Conservation (phyloP, 2,329 filamentous ascomycete species). For the Fusarium lyarnte region DNA sequence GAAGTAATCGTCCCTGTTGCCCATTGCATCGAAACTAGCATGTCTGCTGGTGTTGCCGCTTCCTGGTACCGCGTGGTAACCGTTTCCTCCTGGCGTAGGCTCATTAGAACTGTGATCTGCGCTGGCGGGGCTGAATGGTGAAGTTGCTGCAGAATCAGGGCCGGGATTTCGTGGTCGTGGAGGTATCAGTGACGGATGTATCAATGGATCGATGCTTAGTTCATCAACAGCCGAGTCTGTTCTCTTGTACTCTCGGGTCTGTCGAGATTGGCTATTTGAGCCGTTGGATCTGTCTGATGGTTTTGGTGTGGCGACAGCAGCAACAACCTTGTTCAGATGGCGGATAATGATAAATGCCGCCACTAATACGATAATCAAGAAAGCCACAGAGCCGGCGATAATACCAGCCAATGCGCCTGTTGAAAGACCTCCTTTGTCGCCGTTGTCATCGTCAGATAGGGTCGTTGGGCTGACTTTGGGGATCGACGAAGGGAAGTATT, state of each 20-base stretch:
- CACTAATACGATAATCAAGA: conserved; percentile 59
- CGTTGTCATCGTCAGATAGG: conserved; percentile 34
- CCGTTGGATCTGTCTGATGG: conserved; percentile 45
- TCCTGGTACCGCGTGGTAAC: conserved; percentile 37
- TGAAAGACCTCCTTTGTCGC: conserved; percentile 49
- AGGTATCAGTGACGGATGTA: conserved; percentile 52
- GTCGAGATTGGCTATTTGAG: conserved; percentile 44
- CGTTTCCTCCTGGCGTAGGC: conserved; percentile 39
- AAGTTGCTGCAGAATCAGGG: conserved; percentile 29
- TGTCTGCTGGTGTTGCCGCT: conserved; percentile 43
- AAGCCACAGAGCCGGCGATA: conserved; percentile 59
- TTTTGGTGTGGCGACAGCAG: conserved; percentile 50
- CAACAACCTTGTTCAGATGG: conserved; percentile 58
- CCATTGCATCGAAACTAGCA: conserved; percentile 43
- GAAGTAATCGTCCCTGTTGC: conserved; percentile 45
- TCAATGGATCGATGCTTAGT: conserved; percentile 54
- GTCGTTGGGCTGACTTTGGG: conserved; percentile 51
- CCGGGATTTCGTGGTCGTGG: conserved; percentile 41
- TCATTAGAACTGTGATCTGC: conserved; percentile 44
- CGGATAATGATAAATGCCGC: conserved; percentile 61
- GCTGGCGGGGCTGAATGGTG: conserved; percentile 34
- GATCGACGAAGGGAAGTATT: conserved; percentile 56
- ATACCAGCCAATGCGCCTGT: conserved; percentile 61
- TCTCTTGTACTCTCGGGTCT: conserved; percentile 51
- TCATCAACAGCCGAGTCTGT: conserved; percentile 57